These are phyloP conservation scores for Macadamia integrifolia DNA, from an alignment of 164 flowering plant species.

Conservation along the genomic window DNA sequence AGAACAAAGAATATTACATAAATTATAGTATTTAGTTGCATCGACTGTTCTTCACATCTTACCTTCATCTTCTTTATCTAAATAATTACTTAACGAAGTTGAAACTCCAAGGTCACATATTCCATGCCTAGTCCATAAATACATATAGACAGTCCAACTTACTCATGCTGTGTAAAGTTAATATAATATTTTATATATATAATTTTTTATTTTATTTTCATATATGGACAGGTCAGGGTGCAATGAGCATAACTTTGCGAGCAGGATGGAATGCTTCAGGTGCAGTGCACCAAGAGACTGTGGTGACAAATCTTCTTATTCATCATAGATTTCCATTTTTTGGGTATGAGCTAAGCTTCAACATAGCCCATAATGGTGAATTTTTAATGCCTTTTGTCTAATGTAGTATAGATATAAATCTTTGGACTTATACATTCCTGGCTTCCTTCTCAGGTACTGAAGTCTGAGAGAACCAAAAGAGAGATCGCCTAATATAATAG, in stretches of 20 bases:
- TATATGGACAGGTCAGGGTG: conserved; percentile 60
- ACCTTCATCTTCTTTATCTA: no score
- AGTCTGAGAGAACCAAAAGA: conserved; percentile 21
- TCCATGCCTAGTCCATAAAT: no score
- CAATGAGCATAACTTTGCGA: conserved; percentile 97
- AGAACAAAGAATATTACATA: no score
- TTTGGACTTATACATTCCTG: background rate
- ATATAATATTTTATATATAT: background rate
- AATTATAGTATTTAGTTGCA: no score
- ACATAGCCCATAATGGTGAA: background rate
- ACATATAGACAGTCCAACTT: no score
- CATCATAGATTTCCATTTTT: conserved; percentile 18
- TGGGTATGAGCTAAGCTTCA: conserved; percentile 14
- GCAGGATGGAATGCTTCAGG: conserved; percentile 95
- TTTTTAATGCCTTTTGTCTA: background rate
- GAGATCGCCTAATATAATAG: conserved; percentile 15
- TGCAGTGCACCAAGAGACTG: conserved; percentile 87
- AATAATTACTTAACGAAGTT: no score
- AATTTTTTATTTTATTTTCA: background rate
- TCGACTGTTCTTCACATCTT: no score
- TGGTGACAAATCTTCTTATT: conserved; percentile 41
- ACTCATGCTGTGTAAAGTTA: no score
- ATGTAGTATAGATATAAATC: background rate
- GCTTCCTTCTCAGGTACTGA: conserved; percentile 27
- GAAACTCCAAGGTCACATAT: no score